Conservation (phyloP, 140 eudicot genomes). For the Senecio squalidus region DNA sequence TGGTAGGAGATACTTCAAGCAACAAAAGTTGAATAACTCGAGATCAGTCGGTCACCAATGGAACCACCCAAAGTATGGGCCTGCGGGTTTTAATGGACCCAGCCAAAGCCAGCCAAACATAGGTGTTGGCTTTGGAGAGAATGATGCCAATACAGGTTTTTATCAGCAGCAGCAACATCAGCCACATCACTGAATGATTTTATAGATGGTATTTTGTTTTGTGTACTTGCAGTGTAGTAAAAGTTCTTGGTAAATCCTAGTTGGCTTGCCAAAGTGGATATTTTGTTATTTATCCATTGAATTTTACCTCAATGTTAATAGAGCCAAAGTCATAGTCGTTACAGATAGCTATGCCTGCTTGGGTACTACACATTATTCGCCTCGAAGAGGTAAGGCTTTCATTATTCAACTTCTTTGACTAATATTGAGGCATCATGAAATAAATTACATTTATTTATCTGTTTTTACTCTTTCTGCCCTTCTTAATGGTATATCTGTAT, state of each 20-base stretch:
- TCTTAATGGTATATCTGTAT: no score
- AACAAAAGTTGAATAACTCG: slow-evolving; percentile 57
- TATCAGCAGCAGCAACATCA: slow-evolving; percentile 32
- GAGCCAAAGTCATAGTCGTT: slow-evolving; percentile 23
- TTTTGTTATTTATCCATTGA: slow-evolving; percentile 17
- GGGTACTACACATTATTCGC: slow-evolving; percentile 28
- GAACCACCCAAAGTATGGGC: slow-evolving; percentile 48
- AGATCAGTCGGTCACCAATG: slow-evolving; percentile 52
- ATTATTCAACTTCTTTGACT: slow-evolving; percentile 34
- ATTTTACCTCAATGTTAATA: slow-evolving; percentile 29
- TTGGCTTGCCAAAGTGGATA: slow-evolving; percentile 15
- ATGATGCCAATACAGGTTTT: slow-evolving; percentile 21
- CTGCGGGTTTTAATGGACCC: slow-evolving; percentile 29
- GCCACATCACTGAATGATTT: slow-evolving; percentile 17
- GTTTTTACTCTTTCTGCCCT: neutral
- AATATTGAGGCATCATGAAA: slow-evolving; percentile 26
- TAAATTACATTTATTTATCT: slow-evolving; percentile 24
- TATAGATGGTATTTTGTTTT: slow-evolving; percentile 12
- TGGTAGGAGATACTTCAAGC: slow-evolving; percentile 60
- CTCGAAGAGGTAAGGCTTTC: slow-evolving; percentile 48
- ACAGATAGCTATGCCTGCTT: slow-evolving; percentile 28
- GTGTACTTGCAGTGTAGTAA: no score
- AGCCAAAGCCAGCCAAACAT: slow-evolving; percentile 16
- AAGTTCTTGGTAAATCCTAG: slow-evolving; percentile 13
- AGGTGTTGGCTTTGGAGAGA: slow-evolving; percentile 36